A percentile compares a stretch with the other conserved stretches of the same genome.
Conservation (phyloP, 2,329 filamentous ascomycete genomes). For the Ramularia endophylla region DNA sequence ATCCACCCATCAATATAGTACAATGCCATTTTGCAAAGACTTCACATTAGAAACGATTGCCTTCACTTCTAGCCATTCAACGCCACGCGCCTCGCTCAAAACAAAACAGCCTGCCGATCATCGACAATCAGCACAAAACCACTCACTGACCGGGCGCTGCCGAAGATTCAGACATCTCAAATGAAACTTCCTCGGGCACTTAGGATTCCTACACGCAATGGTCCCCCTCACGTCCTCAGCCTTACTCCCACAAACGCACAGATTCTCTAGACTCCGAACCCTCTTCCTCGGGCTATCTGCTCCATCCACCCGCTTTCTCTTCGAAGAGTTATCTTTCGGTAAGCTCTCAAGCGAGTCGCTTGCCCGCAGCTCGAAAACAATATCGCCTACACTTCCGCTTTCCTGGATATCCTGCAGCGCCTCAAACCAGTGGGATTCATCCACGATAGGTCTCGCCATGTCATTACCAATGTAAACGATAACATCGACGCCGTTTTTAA, state of each 20-base stretch:
- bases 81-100: too few species aligned
- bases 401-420: constrained; percentile 3
- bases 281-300: not conserved
- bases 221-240: constrained; percentile 6
- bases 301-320: not conserved
- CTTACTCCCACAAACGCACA: constrained; percentile 14
- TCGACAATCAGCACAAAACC: constrained; percentile 14
- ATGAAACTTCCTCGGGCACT: constrained; percentile 13
- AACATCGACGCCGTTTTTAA: constrained; percentile 4
- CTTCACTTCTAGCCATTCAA: too few species aligned
- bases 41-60: too few species aligned
- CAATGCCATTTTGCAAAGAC: too few species aligned
- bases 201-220: constrained; percentile 14
- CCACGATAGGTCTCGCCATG: constrained; percentile 5
- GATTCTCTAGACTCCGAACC: constrained; percentile 2
- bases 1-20: too few species aligned
- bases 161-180: constrained; percentile 14
- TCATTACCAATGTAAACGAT: constrained; percentile 11
- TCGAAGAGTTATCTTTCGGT: not conserved
- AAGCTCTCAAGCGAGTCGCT: constrained; percentile 4
- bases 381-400: constrained; percentile 1
- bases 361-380: constrained; percentile 11
- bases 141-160: constrained; percentile 8
- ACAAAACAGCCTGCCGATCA: too few species aligned
- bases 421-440: constrained; percentile 7